phyloP scores from a whole-genome alignment of 2,329 filamentous ascomycete species.

The Emergomyces africanus region DNA sequence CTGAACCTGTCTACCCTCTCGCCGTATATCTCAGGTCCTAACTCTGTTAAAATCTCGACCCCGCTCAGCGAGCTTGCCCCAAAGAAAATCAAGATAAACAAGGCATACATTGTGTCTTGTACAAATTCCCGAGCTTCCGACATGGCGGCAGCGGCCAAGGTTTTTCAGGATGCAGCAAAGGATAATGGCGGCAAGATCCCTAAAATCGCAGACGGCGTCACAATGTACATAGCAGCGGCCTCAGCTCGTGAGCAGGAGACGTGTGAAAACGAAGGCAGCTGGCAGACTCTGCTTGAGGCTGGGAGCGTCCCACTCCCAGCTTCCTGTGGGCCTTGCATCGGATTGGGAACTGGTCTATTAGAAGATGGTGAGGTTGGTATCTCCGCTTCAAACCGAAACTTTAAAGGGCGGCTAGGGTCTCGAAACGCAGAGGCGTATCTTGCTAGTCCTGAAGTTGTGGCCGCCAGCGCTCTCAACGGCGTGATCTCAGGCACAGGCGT shows the following conservation, averaged over 20 bases:
- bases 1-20: constrained; percentile 72
- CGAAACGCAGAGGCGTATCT: constrained; percentile 73
- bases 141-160: constrained; percentile 64
- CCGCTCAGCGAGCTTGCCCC: constrained; percentile 61
- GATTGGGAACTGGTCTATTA: constrained; percentile 64
- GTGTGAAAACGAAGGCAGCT: constrained; percentile 71
- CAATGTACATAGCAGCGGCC: constrained; percentile 83
- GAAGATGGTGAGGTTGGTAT: constrained; percentile 82
- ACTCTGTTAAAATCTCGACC: constrained; percentile 78
- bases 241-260: constrained; percentile 62
- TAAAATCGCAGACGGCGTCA: constrained; percentile 61
- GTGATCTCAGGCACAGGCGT: no score
- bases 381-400: constrained; percentile 73
- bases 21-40: constrained; percentile 75
- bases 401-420: constrained; percentile 80
- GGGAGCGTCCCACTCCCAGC: constrained; percentile 60
- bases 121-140: constrained; percentile 79
- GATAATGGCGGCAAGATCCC: constrained; percentile 48
- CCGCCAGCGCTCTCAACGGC: constrained; percentile 62
- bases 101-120: constrained; percentile 80
- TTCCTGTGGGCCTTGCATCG: constrained; percentile 77
- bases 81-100: constrained; percentile 65
- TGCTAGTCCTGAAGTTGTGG: constrained; percentile 80
- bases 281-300: constrained; percentile 68
- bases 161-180: constrained; percentile 65